A percentile compares a stretch with the other conserved stretches of the same genome.
Conservation (phyloP, 768 basidiomycete genomes). For the Mycena metata region DNA sequence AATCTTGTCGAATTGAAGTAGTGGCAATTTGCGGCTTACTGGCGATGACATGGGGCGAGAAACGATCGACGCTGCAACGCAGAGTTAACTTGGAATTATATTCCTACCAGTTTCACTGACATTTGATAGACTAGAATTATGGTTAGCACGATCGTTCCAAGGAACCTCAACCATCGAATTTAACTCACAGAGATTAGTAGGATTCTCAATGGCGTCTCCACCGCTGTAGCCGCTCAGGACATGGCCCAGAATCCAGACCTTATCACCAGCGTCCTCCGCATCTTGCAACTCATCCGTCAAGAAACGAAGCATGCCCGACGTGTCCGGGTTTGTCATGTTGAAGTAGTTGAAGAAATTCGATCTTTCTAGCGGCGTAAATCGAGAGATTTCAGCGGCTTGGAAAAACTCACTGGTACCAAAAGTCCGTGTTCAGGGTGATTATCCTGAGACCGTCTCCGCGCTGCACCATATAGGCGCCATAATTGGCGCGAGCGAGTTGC, state of each 20-base stretch:
- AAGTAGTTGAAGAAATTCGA: constrained; percentile 84
- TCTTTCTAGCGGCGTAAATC: too few relatives aligned
- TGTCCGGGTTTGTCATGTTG: constrained; percentile 77
- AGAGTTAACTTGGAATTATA: constrained; percentile 14
- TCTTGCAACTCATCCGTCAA: constrained; percentile 82
- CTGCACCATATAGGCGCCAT: constrained; percentile 78
- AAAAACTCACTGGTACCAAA: constrained; percentile 64
- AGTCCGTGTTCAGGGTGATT: constrained; percentile 81
- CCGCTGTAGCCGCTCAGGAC: constrained; percentile 63
- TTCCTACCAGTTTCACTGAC: constrained; percentile 43
- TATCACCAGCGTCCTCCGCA: constrained; percentile 80
- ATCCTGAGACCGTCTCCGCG: constrained; percentile 75
- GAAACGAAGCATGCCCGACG: constrained; percentile 83
- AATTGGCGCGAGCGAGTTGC: constrained; percentile 72
- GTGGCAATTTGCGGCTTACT: constrained; percentile 57
- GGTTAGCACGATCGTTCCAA: constrained; percentile 15
- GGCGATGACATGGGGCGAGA: constrained; percentile 81
- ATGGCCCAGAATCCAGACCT: constrained; percentile 68
- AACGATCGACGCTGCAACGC: constrained; percentile 72
- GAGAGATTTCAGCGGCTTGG: too few relatives aligned
- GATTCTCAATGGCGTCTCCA: constrained; percentile 82
- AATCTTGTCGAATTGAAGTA: constrained; percentile 23
- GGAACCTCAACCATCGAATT: background rate
- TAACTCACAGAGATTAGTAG: constrained; percentile 76
- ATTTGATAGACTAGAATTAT: constrained; percentile 53